Evolutionary conservation across 306 rosid species (phyloP), one percentile per base, ranked within the genome.

Genomic region (Aeschynomene evenia): DNA sequence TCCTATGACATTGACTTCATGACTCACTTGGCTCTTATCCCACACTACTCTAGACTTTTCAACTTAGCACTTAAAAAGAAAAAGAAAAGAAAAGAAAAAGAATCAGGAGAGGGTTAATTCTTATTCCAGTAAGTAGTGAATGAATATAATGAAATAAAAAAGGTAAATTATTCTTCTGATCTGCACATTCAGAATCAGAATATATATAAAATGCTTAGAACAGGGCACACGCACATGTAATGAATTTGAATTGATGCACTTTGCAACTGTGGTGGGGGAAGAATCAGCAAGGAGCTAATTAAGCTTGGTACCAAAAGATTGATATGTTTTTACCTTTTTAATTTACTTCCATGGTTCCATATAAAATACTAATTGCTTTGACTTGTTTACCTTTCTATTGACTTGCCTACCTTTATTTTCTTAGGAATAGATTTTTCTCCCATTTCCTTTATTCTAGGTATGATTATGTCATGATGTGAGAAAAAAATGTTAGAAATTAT

Each of bases 241-340:
- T 57, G 48, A n/a, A n/a, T n/a, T n/a, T 71, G 73, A 71, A 77
- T 64, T 3, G 67, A 77, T 70, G 62, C 81, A 43, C 72, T 43
- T n/a, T 49, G 9, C 72, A 36, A 55, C 10, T 9, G 45, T 29
- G 34, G 15, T 29, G 34, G 15, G 36, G 20, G 26, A 31, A 70
- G 73, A 71, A 63, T 70, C 36, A n/a, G 22, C 9, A 55, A 55
- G 11, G 22, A 53, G 19, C 13, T 16, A 22, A n/a, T n/a, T n/a
- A n/a, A n/a, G n/a, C n/a, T n/a, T n/a, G 53, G 12, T 9, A 45
- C 9, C 3, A 16, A 73, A 53, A 64, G 66, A 7, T 31, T n/a
- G n/a, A n/a, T n/a, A n/a, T n/a, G n/a, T n/a, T n/a, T 5, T 58
- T 9, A 34, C 21, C 7, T 48, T 63, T 42, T 9, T 26, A 10